These are phyloP conservation scores for Cystobasidium tubakii DNA, from an alignment of 768 basidiomycete genomes.

Conservation along the genomic window DNA sequence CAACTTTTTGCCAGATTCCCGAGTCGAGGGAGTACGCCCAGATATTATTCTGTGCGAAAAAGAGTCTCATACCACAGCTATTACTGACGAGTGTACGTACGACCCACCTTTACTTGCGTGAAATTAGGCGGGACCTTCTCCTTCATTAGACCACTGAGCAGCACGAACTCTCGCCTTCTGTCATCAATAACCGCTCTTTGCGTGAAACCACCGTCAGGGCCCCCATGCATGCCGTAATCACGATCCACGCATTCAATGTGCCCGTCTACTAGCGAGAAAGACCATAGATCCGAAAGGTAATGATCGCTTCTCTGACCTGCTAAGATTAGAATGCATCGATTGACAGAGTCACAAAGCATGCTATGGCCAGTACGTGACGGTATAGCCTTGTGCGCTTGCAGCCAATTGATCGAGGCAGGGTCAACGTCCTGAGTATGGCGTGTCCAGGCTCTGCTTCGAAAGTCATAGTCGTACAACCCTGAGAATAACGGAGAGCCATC, in stretches of 20 bases:
- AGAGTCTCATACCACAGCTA: too few relatives aligned
- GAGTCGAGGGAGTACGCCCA: conserved; percentile 7
- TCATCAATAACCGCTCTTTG: conserved; percentile 21
- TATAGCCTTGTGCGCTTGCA: conserved; percentile 28
- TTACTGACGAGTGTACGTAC: neutral
- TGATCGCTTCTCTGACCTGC: conserved; percentile 41
- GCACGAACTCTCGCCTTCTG: conserved; percentile 5
- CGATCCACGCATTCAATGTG: conserved; percentile 2
- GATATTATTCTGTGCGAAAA: conserved; percentile 6
- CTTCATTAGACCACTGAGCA: conserved; percentile 14
- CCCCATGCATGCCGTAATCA: conserved; percentile 13
- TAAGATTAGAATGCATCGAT: conserved; percentile 39
- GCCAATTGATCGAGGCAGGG: neutral
- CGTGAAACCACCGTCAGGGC: conserved; percentile 36
- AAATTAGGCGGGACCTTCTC: conserved; percentile 24
- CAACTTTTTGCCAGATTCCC: neutral
- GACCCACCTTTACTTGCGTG: conserved; percentile 24
- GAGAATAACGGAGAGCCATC: conserved; percentile 8
- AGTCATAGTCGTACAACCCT: conserved; percentile 30
- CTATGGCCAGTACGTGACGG: conserved; percentile 43
- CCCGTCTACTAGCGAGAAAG: neutral
- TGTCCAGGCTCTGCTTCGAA: conserved; percentile 10
- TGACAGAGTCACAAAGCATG: conserved; percentile 38
- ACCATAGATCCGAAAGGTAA: conserved; percentile 43
- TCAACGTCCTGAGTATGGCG: conserved; percentile 10